phyloP scores from a whole-genome alignment of 805 yeast species.

The Schizosaccharomyces pombe region DNA sequence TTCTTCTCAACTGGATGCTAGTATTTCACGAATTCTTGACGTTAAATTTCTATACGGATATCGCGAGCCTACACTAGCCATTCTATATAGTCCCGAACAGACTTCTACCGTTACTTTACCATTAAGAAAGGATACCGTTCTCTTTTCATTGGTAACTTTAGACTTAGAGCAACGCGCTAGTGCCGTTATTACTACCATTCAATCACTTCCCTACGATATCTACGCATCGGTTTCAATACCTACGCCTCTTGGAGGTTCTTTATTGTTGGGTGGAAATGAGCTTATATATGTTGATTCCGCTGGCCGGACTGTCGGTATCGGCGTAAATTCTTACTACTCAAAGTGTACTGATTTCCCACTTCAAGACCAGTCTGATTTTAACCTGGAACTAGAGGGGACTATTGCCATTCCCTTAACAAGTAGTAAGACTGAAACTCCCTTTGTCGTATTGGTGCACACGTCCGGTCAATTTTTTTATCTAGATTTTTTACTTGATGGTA shows the following conservation, averaged over 20 bases:
- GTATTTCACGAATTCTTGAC: slow-evolving; percentile 42
- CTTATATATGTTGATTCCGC: slow-evolving; percentile 57
- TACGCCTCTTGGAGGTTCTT: slow-evolving; percentile 43
- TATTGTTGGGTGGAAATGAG: slow-evolving; percentile 53
- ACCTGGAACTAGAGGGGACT: slow-evolving; percentile 34
- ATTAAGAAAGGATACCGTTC: slow-evolving; percentile 35
- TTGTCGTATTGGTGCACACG: slow-evolving; percentile 20
- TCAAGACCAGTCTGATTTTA: slow-evolving; percentile 27
- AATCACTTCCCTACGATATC: slow-evolving; percentile 51
- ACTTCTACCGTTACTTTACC: slow-evolving; percentile 66
- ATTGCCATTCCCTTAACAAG: slow-evolving; percentile 17
- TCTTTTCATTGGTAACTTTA: slow-evolving; percentile 40
- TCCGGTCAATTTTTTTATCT: slow-evolving; percentile 23
- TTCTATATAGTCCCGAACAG: slow-evolving; percentile 31
- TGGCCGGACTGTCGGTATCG: slow-evolving; percentile 40
- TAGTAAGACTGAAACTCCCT: slow-evolving; percentile 10
- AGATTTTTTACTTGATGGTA: slow-evolving; percentile 19
- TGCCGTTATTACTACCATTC: slow-evolving; percentile 42
- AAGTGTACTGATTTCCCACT: slow-evolving; percentile 20
- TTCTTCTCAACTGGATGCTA: slow-evolving; percentile 31
- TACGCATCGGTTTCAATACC: slow-evolving; percentile 39
- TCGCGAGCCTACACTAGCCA: slow-evolving; percentile 59
- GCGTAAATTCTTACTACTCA: slow-evolving; percentile 33
- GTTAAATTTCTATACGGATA: slow-evolving; percentile 50
- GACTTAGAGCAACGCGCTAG: slow-evolving; percentile 35